These are phyloP conservation scores for Articulospora tetracladia DNA, from an alignment of 495 filamentous ascomycete species.

Conservation along the genomic window DNA sequence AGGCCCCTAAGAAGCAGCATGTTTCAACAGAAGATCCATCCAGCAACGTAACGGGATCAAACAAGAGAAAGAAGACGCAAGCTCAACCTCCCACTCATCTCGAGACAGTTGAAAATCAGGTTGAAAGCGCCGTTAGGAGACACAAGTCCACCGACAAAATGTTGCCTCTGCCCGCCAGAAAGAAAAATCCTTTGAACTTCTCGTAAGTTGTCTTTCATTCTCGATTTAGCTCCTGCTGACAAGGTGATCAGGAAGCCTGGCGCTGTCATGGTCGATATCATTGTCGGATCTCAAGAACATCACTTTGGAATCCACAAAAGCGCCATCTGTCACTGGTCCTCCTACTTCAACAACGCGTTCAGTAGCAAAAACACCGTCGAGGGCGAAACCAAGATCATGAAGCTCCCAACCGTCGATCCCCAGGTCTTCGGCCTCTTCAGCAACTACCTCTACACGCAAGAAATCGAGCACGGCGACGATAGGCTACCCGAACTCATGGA, in stretches of 20 bases:
- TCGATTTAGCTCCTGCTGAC: not conserved
- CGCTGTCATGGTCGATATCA: slow-evolving; percentile 3
- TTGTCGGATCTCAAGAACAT: not conserved
- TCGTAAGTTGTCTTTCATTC: not conserved
- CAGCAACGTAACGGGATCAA: not conserved
- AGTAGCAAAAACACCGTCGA: not conserved
- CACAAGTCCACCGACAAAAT: not conserved
- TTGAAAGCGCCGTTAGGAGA: not conserved
- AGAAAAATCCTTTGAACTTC: not conserved
- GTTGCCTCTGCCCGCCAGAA: not conserved
- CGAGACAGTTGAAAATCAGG: not conserved
- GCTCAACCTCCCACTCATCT: not conserved
- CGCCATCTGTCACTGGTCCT: not conserved
- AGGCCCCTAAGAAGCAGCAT: not conserved
- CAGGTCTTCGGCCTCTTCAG: slow-evolving; percentile 9
- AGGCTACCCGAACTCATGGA: not conserved
- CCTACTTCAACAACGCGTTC: slow-evolving; percentile 1
- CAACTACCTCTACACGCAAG: slow-evolving; percentile 6
- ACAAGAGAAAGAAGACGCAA: not conserved
- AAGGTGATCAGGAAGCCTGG: not conserved
- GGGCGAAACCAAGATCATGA: not conserved
- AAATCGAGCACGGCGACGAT: not conserved
- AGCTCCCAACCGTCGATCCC: not conserved
- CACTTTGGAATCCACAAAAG: slow-evolving; percentile 6
- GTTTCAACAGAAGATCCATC: not conserved